Evolutionary conservation across 1,139 yeast genomes (phyloP).

Genomic region (Saccharomyces pastorianus): DNA sequence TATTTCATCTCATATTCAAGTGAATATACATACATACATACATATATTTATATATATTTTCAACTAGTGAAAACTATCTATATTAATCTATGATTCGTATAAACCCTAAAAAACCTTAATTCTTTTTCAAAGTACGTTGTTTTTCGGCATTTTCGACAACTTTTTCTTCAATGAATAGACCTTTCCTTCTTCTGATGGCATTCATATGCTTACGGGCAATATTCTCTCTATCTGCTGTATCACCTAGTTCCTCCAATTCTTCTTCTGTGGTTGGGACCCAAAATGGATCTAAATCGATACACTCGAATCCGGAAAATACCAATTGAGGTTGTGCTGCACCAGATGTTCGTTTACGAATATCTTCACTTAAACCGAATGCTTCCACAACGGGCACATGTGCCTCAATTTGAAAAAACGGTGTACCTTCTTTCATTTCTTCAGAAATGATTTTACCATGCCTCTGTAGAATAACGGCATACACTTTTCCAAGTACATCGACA

Average conservation of each 20-base stretch:
- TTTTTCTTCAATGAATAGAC: conserved; percentile 82
- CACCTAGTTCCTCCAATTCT: conserved; percentile 89
- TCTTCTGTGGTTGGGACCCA: conserved; percentile 99
- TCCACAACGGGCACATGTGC: conserved; percentile 90
- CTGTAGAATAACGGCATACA: conserved; percentile 86
- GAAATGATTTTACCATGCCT: conserved; percentile 78
- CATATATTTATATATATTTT: neutral
- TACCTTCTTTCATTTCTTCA: conserved; percentile 97
- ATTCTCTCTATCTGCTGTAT: conserved; percentile 85
- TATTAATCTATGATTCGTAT: neutral
- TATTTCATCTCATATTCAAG: neutral
- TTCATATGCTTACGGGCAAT: conserved; percentile 84
- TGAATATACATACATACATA: neutral
- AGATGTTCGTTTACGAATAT: conserved; percentile 83
- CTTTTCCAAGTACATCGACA: conserved; percentile 89
- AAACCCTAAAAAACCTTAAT: conserved; percentile 14
- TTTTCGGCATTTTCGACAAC: conserved; percentile 87
- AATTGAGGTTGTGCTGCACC: conserved; percentile 98
- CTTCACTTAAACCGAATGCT: conserved; percentile 95
- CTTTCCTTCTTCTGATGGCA: conserved; percentile 73
- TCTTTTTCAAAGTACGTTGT: conserved; percentile 71
- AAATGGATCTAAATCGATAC: conserved; percentile 86
- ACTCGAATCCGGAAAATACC: conserved; percentile 81
- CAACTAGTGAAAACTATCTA: neutral
- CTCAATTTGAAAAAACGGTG: conserved; percentile 83